Evolutionary conservation across 2,329 filamentous ascomycete species (phyloP).

Genomic region (Ilyonectria mors-panacis): DNA sequence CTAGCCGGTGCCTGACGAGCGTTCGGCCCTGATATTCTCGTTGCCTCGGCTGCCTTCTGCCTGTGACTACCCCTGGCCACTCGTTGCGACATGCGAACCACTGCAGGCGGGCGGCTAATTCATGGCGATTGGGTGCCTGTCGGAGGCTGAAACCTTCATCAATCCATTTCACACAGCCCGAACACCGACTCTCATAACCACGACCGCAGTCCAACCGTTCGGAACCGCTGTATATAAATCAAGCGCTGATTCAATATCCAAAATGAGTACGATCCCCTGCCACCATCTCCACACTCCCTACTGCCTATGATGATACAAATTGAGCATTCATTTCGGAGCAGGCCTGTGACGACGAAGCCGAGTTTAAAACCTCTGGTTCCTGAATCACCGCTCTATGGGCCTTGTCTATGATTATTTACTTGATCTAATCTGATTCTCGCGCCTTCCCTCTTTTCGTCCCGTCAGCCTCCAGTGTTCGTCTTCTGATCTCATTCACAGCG

Average conservation of each 20-base stretch:
- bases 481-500: slow-evolving; percentile 57
- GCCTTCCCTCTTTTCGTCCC: slow-evolving; percentile 33
- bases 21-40: slow-evolving; percentile 25
- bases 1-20: slow-evolving; percentile 3
- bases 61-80: not conserved
- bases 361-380: slow-evolving; percentile 63
- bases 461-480: slow-evolving; percentile 42
- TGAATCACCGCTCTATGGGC: slow-evolving; percentile 43
- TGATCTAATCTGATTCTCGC: slow-evolving; percentile 75
- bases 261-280: slow-evolving; percentile 7
- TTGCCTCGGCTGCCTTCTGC: slow-evolving; percentile 15
- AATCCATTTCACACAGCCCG: not conserved
- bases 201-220: not conserved
- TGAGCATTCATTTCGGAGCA: slow-evolving; percentile 56
- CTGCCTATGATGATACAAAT: slow-evolving; percentile 58
- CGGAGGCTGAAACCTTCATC: slow-evolving; percentile 6
- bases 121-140: slow-evolving; percentile 4
- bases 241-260: not conserved
- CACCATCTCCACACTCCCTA: not conserved
- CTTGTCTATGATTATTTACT: slow-evolving; percentile 63
- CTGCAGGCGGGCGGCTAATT: not conserved
- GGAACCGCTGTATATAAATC: not conserved
- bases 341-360: slow-evolving; percentile 64
- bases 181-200: not conserved
- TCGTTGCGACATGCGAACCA: slow-evolving; percentile 6